These are phyloP conservation scores for Phanerodontia chrysosporium DNA, from an alignment of 768 basidiomycete genomes.

Conservation along the genomic window DNA sequence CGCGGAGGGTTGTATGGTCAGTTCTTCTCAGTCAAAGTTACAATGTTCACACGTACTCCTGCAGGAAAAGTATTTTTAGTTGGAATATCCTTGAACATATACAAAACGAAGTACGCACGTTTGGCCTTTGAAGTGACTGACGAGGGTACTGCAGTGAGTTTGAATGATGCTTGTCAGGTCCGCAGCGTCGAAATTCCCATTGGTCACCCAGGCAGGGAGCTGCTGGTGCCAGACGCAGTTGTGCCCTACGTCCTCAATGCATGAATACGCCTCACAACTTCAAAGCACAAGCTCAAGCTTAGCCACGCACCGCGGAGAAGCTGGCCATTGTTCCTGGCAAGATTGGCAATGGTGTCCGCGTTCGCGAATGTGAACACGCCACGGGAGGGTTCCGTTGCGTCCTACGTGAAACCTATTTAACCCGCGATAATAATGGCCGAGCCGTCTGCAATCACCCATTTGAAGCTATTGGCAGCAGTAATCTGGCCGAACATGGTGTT, in stretches of 20 bases:
- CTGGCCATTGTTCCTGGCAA: conserved; percentile 44
- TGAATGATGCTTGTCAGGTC: conserved; percentile 41
- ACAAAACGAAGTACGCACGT: too few relatives aligned
- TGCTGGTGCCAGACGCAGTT: conserved; percentile 48
- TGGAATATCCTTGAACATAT: too few relatives aligned
- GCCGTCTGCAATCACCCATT: conserved; percentile 35
- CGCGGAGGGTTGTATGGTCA: too few relatives aligned
- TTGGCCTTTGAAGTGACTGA: conserved; percentile 49
- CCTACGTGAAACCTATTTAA: conserved; percentile 33
- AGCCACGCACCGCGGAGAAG: conserved; percentile 41
- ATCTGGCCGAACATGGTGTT: conserved; percentile 38
- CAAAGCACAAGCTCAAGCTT: too few relatives aligned
- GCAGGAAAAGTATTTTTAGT: too few relatives aligned
- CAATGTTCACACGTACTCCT: too few relatives aligned
- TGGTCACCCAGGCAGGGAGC: conserved; percentile 46
- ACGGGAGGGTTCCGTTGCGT: conserved; percentile 47
- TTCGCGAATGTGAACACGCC: conserved; percentile 43
- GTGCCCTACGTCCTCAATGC: conserved; percentile 20
- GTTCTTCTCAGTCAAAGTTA: too few relatives aligned
- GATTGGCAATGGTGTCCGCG: conserved; percentile 41
- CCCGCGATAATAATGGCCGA: too few relatives aligned
- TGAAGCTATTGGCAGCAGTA: conserved; percentile 42
- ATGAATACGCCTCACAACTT: background rate
- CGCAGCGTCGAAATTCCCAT: conserved; percentile 38
- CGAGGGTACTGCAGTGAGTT: conserved; percentile 47